phyloP scores from a whole-genome alignment of 2,329 filamentous ascomycete genomes.

The Chaetothyriales sp. region DNA sequence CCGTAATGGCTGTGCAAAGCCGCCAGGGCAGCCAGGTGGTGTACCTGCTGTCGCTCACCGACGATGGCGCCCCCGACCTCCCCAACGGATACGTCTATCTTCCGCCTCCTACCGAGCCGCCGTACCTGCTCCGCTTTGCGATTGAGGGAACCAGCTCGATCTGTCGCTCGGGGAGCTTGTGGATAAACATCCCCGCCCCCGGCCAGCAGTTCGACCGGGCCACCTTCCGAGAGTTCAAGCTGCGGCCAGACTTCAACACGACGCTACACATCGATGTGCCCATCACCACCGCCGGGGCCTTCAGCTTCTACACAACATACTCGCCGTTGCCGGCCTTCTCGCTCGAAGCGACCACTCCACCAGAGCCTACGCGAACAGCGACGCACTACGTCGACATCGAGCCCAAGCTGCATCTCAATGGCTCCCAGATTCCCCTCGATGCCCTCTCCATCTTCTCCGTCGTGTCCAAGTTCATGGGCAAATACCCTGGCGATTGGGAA shows the following conservation, averaged over 20 bases:
- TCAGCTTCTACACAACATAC: conserved; percentile 88
- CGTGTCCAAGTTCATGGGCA: conserved; percentile 96
- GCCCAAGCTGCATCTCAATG: conserved; percentile 60
- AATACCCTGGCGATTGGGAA: conserved; percentile 80
- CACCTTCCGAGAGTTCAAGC: conserved; percentile 62
- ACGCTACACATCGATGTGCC: conserved; percentile 81
- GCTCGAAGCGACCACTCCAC: conserved; percentile 35
- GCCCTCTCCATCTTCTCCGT: conserved; percentile 84
- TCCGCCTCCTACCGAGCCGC: conserved; percentile 55
- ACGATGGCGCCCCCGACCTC: conserved; percentile 82
- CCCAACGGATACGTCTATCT: conserved; percentile 84
- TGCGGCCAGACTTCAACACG: conserved; percentile 83
- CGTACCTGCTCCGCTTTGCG: conserved; percentile 37
- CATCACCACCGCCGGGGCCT: conserved; percentile 69
- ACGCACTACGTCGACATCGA: conserved; percentile 89
- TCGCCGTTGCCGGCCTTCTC: conserved; percentile 69
- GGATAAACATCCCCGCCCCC: conserved; percentile 82
- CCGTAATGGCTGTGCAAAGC: conserved; percentile 14
- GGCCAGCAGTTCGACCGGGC: conserved; percentile 62
- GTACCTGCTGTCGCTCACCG: conserved; percentile 78
- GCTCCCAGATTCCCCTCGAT: conserved; percentile 61
- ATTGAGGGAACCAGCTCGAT: conserved; percentile 48
- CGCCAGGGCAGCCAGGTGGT: conserved; percentile 36
- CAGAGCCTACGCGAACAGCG: conserved; percentile 51
- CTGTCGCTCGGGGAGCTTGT: conserved; percentile 83